Conservation (phyloP, 331 rosid genomes). For the Erythrophleum ivorense region DNA sequence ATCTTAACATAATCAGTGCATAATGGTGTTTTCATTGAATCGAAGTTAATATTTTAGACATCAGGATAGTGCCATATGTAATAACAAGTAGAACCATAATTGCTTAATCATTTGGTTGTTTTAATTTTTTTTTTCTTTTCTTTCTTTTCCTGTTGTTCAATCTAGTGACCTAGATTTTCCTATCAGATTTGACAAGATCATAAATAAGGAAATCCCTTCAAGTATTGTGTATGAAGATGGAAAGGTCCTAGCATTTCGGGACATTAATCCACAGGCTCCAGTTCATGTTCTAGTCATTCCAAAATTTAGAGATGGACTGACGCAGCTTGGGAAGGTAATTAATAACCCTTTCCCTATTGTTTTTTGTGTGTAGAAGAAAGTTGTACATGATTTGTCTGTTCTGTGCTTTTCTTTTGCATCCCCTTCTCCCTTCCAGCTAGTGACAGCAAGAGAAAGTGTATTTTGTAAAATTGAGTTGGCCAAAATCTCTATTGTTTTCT, state of each 20-base stretch:
- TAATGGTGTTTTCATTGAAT: not conserved
- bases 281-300: conserved; percentile 93
- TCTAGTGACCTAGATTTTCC: not conserved
- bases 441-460: not conserved
- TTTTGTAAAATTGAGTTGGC: not conserved
- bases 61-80: not conserved
- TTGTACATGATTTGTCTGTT: not conserved
- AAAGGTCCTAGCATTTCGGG: conserved; percentile 86
- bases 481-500: not conserved
- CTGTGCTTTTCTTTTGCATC: not conserved
- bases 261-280: conserved; percentile 84
- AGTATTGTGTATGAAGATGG: conserved; percentile 85
- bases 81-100: not conserved
- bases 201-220: conserved; percentile 91
- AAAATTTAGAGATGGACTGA: conserved; percentile 82
- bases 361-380: not conserved
- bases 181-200: conserved; percentile 89
- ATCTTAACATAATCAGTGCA: not conserved
- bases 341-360: conserved; percentile 14
- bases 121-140: not conserved
- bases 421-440: not conserved
- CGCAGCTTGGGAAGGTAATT: conserved; percentile 73
- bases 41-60: not conserved
- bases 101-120: conserved; percentile 14
- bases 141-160: conserved; percentile 6